These are phyloP conservation scores for Saturnispora saitoi DNA, from an alignment of 805 yeast species.

Conservation along the genomic window DNA sequence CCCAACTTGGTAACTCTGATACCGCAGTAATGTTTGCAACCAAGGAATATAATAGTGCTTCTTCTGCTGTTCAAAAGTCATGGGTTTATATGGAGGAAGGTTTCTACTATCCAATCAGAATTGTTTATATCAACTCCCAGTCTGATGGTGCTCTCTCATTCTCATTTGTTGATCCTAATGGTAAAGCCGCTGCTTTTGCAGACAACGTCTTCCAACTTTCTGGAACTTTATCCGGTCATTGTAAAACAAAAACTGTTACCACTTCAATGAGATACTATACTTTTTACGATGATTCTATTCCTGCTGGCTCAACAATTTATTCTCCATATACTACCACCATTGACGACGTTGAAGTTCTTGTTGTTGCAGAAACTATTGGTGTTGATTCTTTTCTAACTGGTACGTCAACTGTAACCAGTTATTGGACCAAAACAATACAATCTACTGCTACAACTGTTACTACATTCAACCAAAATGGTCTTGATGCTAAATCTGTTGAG, in stretches of 20 bases:
- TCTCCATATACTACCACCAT: slow-evolving; percentile 3
- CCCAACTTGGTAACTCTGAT: slow-evolving; percentile 6
- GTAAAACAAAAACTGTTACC: slow-evolving; percentile 1
- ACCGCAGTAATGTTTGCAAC: slow-evolving; percentile 9
- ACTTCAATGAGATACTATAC: slow-evolving; percentile 4
- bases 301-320: slow-evolving; percentile 5
- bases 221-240: not conserved
- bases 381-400: not conserved
- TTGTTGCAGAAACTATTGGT: slow-evolving; percentile 7
- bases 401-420: not conserved
- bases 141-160: slow-evolving; percentile 11
- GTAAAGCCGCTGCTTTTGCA: not conserved
- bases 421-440: not conserved
- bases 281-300: not conserved
- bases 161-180: slow-evolving; percentile 11
- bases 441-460: not conserved
- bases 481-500: not conserved
- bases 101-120: slow-evolving; percentile 15
- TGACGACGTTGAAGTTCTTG: not conserved
- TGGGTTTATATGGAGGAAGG: slow-evolving; percentile 13
- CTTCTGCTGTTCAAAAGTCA: slow-evolving; percentile 2
- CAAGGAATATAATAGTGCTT: slow-evolving; percentile 4
- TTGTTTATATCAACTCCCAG: slow-evolving; percentile 14
- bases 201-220: not conserved
- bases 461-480: not conserved